Conservation (phyloP, 192 early-diverging fungal species). For the Chytriomyces confervae region DNA sequence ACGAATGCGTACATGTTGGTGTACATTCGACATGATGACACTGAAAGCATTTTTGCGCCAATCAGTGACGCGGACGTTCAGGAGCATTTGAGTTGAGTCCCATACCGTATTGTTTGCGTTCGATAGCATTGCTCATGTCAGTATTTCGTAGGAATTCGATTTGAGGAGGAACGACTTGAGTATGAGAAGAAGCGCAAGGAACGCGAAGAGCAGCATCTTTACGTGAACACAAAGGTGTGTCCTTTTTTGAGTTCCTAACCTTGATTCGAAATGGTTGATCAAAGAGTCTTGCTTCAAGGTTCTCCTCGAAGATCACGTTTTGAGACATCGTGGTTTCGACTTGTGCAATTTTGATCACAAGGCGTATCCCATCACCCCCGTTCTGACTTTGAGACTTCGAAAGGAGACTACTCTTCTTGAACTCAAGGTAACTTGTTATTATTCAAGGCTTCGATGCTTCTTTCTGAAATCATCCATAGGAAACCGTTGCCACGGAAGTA, state of each 20-base stretch:
- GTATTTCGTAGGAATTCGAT: slow-evolving; percentile 8
- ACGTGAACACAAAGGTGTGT: slow-evolving; percentile 64
- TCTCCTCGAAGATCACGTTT: slow-evolving; percentile 71
- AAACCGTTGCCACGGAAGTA: slow-evolving; percentile 53
- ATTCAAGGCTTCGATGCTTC: background rate
- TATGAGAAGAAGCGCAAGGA: slow-evolving; percentile 70
- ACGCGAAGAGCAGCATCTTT: slow-evolving; percentile 71
- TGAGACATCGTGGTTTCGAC: slow-evolving; percentile 83
- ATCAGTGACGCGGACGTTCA: slow-evolving; percentile 78
- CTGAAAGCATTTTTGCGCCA: slow-evolving; percentile 72
- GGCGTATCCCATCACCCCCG: slow-evolving; percentile 40
- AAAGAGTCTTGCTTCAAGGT: slow-evolving; percentile 45
- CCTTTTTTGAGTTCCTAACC: background rate
- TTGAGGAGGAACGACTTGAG: slow-evolving; percentile 68
- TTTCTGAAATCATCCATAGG: slow-evolving; percentile 33
- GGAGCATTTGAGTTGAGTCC: slow-evolving; percentile 65
- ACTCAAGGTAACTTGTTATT: slow-evolving; percentile 35
- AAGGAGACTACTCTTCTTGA: slow-evolving; percentile 60
- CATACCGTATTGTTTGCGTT: background rate
- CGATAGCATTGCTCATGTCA: slow-evolving; percentile 22
- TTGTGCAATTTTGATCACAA: slow-evolving; percentile 75
- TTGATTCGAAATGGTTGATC: background rate
- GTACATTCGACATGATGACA: slow-evolving; percentile 83
- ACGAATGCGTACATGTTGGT: slow-evolving; percentile 99
- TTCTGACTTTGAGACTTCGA: slow-evolving; percentile 51